Conservation (phyloP, 2,329 filamentous ascomycete genomes). For the Talaromyces sp. region DNA sequence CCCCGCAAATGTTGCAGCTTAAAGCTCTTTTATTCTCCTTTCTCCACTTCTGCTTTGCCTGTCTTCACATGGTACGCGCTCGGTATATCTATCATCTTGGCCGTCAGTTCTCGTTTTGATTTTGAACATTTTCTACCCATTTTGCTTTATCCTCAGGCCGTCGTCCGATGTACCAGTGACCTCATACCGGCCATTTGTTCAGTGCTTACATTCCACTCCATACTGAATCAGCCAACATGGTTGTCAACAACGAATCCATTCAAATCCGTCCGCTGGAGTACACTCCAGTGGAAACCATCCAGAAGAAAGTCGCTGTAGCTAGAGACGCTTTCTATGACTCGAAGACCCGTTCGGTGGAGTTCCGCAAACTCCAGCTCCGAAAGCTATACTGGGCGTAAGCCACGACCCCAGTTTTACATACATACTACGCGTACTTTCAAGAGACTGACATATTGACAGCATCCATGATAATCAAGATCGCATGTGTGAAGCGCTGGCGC, state of each 20-base stretch:
- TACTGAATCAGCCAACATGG: slow-evolving; percentile 8
- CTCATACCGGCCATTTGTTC: background rate
- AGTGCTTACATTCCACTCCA: background rate
- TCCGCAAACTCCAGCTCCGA: slow-evolving; percentile 78
- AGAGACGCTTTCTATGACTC: slow-evolving; percentile 71
- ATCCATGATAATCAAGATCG: slow-evolving; percentile 72
- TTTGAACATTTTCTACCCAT: too few relatives aligned
- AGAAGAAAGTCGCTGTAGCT: slow-evolving; percentile 57
- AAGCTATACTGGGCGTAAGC: slow-evolving; percentile 85
- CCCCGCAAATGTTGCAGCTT: background rate
- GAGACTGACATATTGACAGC: slow-evolving; percentile 26
- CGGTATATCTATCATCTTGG: background rate
- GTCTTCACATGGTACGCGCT: background rate
- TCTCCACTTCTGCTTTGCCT: background rate
- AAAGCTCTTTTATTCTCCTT: background rate
- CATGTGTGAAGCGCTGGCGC: slow-evolving; percentile 69
- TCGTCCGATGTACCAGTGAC: background rate
- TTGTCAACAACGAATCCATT: slow-evolving; percentile 15
- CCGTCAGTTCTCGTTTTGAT: too few relatives aligned
- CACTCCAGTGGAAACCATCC: slow-evolving; percentile 66
- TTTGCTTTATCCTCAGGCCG: background rate
- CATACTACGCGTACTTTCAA: too few relatives aligned
- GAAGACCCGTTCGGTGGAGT: slow-evolving; percentile 78
- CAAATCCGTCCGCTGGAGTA: slow-evolving; percentile 50
- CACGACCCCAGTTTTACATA: slow-evolving; percentile 7